phyloP scores from a whole-genome alignment of 768 basidiomycete species.

The Rubroboletus pulcherrimus region DNA sequence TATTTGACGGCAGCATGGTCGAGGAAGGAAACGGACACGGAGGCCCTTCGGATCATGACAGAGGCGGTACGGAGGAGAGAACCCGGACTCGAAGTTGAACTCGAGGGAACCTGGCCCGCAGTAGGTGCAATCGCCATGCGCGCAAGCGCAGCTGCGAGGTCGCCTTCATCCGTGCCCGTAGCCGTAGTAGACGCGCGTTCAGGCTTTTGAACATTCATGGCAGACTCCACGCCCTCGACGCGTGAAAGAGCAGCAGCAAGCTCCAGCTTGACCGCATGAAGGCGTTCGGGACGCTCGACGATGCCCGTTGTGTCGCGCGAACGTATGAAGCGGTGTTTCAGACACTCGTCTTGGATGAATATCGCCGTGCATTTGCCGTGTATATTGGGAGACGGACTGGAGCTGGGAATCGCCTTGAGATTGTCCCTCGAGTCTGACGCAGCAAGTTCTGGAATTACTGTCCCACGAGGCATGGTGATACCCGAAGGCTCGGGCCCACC shows the following conservation, averaged over 20 bases:
- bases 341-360: slow-evolving; percentile 68
- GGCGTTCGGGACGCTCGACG: slow-evolving; percentile 87
- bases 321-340: slow-evolving; percentile 29
- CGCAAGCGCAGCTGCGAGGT: slow-evolving; percentile 45
- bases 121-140: slow-evolving; percentile 37
- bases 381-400: neutral
- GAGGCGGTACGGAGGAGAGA: slow-evolving; percentile 22
- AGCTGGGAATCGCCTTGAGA: neutral
- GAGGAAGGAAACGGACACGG: slow-evolving; percentile 38
- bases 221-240: slow-evolving; percentile 42
- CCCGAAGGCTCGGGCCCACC: neutral
- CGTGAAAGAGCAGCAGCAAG: slow-evolving; percentile 76
- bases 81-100: slow-evolving; percentile 31
- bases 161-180: slow-evolving; percentile 39
- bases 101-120: neutral
- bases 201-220: neutral
- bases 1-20: slow-evolving; percentile 65
- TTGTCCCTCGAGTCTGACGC: neutral
- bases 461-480: neutral
- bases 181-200: neutral
- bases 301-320: slow-evolving; percentile 49
- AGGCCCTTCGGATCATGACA: slow-evolving; percentile 49
- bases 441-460: neutral
- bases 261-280: slow-evolving; percentile 80
- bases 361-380: slow-evolving; percentile 25